Conservation (phyloP, 108 stramenopile genomes). For the Skeletonema tropicum region DNA sequence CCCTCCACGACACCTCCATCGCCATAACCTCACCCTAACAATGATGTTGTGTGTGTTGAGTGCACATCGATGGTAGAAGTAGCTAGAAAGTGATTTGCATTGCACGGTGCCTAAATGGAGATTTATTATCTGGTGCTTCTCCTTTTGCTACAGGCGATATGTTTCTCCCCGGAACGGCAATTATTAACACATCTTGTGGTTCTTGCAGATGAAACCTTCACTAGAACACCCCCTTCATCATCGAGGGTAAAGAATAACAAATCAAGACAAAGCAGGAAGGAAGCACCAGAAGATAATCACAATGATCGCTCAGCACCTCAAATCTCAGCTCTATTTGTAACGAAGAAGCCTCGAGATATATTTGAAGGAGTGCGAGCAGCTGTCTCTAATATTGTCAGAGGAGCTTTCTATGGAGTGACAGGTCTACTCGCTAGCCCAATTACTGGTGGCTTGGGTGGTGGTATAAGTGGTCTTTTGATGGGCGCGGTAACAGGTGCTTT, state of each 20-base stretch:
- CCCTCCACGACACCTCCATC: too few relatives aligned
- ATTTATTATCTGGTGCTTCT: not conserved
- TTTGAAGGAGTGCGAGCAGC: conserved; percentile 29
- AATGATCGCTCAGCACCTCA: not conserved
- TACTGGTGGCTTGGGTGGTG: conserved; percentile 17
- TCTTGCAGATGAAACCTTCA: not conserved
- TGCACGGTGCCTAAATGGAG: too few relatives aligned
- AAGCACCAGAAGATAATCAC: not conserved
- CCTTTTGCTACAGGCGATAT: not conserved
- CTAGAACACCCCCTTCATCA: not conserved
- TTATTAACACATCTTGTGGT: not conserved
- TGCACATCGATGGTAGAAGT: too few relatives aligned
- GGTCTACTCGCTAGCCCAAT: conserved; percentile 22
- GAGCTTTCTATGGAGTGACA: conserved; percentile 32
- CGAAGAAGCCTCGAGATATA: conserved; percentile 30
- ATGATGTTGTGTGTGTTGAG: too few relatives aligned
- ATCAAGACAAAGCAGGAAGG: conserved; percentile 4
- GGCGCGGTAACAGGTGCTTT: conserved; percentile 10
- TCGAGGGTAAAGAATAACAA: not conserved
- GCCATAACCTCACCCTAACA: too few relatives aligned
- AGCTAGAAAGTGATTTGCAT: too few relatives aligned
- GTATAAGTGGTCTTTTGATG: conserved; percentile 1
- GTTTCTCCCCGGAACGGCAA: not conserved
- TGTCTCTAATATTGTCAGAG: conserved; percentile 22
- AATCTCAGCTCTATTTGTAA: conserved; percentile 19